Evolutionary conservation across 2,329 filamentous ascomycete genomes (phyloP), one percentile per base, ranked within the genome.

Genomic region (Macroventuria anomochaeta): DNA sequence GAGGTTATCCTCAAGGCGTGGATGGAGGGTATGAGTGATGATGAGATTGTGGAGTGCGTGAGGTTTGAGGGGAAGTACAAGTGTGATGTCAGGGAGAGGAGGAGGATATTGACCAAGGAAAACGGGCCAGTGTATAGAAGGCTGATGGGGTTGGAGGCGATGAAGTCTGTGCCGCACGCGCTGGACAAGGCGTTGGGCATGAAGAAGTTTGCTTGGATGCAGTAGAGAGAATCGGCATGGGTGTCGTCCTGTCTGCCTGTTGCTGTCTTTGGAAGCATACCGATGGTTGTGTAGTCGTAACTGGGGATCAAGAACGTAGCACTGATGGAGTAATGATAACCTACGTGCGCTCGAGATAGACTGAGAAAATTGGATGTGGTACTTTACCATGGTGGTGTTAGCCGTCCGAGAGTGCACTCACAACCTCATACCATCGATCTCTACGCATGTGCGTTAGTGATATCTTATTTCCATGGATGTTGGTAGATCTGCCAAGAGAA

Each of bases 1-100:
- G 43, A 49, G 17, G 20, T 11, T 3, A 53, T 60, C n/a, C 8
- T 60, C 7, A 39, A 13, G 15, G 13, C 44, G 1, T 58, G 48
- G 37, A 32, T 51, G 7, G 26, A 46, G 6, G 25, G 28, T 1
- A 39, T 40, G 18, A 15, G 32, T 6, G 48, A 58, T 10, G 26
- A 53, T 6, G 38, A 51, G 7, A 36, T 58, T 36, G 26, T 40
- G 8, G 13, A 40, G 3, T 26, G 13, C 12, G n/a, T 50, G n/a
- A 26, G 10, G 3, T 43, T 49, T 18, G n/a, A 38, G 1, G 48
- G 47, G 13, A 55, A 39, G 18, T 29, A 25, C 10, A 18, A 49
- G 17, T 26, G 21, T 3, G 48, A 58, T 21, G 17, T 55, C 8
- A 18, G 39, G 7, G 33, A 31, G 7, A 38, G 55, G 18, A 34